Evolutionary conservation across 2,329 filamentous ascomycete species (phyloP), one percentile per base, ranked within the genome.

Genomic region (Apiospora rasikravindrae): DNA sequence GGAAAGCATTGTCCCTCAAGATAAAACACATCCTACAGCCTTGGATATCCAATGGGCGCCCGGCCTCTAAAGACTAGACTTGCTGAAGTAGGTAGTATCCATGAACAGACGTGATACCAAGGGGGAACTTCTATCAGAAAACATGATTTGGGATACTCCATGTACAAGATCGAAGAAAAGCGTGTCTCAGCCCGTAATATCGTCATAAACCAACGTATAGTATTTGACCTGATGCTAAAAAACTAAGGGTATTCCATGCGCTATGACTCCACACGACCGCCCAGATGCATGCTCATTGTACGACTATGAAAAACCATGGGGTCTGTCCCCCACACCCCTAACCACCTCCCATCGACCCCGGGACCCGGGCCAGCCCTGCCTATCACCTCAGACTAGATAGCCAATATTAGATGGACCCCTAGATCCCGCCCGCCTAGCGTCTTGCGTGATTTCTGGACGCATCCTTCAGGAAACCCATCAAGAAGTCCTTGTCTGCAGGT

Each of bases 391-490:
- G 49, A 24, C 29, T 22, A 66, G 40, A 22, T 24, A 42, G 64
- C 14, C 64, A 67, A 26, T 67, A 42, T 42, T 42, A 42, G 29
- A 24, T 42, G 14, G 42, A 47, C 42, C 40, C 24, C 37, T 3
- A 45, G 14, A 10, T 33, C 13, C n/a, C n/a, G 61, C 6, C 3
- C 22, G 26, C 33, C 24, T 57, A 69, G 22, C 47, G 68, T 51
- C 42, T 57, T 19, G 24, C 29, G 47, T 69, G 26, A 22, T 64
- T 64, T 22, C 47, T 24, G 11, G 68, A 69, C 33, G 86, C 84
- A 37, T 85, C 85, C 74, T 94, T 89, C 77, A 97, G 83, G 79
- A 94, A 96, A 13, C 89, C 92, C 69, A 96, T 85, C 78, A 97
- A 83, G 77, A 96, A 96, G 22, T 87, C 91, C 78, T 93, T 92